Conservation (phyloP, 495 filamentous ascomycete genomes). For the Penicillium arizonense region DNA sequence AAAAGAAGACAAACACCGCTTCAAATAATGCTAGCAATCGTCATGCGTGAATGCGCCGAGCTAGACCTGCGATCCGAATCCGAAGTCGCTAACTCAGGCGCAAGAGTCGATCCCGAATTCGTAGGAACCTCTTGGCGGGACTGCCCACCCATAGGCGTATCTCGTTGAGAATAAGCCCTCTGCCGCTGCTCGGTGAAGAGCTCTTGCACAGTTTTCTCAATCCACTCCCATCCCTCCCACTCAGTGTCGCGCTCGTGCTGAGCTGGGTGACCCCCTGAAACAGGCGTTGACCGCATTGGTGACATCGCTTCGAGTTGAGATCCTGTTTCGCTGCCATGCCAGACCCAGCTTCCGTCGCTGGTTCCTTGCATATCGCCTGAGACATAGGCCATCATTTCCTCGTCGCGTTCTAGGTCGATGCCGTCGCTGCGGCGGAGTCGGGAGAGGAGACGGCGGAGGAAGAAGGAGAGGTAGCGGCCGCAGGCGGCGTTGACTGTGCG, state of each 20-base stretch:
- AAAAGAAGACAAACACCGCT: not conserved
- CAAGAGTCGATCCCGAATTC: slow-evolving; percentile 22
- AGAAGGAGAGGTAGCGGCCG: slow-evolving; percentile 82
- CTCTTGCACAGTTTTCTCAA: slow-evolving; percentile 49
- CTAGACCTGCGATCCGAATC: slow-evolving; percentile 36
- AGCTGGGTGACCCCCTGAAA: not conserved
- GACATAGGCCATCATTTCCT: slow-evolving; percentile 86
- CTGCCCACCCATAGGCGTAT: slow-evolving; percentile 11
- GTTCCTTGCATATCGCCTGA: slow-evolving; percentile 89
- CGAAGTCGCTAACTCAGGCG: slow-evolving; percentile 35
- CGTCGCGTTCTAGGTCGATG: slow-evolving; percentile 65
- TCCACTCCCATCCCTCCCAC: slow-evolving; percentile 54
- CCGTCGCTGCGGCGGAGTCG: slow-evolving; percentile 54
- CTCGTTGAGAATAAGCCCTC: slow-evolving; percentile 13
- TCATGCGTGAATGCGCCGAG: slow-evolving; percentile 59
- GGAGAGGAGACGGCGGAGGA: slow-evolving; percentile 61
- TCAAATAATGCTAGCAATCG: slow-evolving; percentile 76
- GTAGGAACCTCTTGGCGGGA: slow-evolving; percentile 12
- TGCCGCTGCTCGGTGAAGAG: slow-evolving; percentile 41
- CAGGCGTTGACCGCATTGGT: slow-evolving; percentile 5
- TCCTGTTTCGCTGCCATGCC: slow-evolving; percentile 65
- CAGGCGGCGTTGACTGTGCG: slow-evolving; percentile 75
- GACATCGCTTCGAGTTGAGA: slow-evolving; percentile 34
- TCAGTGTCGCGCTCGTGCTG: slow-evolving; percentile 22
- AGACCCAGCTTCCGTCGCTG: slow-evolving; percentile 79